Conservation (phyloP, 2,329 filamentous ascomycete genomes). For the Diaporthe sp. region DNA sequence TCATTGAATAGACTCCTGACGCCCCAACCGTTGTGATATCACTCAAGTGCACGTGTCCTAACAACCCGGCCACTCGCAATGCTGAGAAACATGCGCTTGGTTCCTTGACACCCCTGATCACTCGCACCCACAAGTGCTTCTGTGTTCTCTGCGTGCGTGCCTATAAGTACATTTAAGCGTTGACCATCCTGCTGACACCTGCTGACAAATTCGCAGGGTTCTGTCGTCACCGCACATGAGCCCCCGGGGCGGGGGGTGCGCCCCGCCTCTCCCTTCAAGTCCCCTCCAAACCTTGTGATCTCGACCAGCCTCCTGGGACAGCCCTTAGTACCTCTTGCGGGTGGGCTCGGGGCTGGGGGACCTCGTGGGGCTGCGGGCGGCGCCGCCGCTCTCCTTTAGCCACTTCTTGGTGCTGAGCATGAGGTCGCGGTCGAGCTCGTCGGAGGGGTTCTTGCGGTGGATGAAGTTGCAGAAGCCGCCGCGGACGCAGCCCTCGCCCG, state of each 20-base stretch:
- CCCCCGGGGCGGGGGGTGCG: not conserved
- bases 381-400: slow-evolving; percentile 86
- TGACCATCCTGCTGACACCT: not conserved
- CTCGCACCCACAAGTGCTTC: not conserved
- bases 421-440: slow-evolving; percentile 90
- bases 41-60: slow-evolving; percentile 12
- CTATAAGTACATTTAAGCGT: not conserved
- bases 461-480: slow-evolving; percentile 99
- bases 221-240: not conserved
- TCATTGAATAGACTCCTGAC: slow-evolving; percentile 34
- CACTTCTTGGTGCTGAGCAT: slow-evolving; percentile 95
- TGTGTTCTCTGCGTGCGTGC: not conserved
- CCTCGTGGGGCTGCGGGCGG: slow-evolving; percentile 84
- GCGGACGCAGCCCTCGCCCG: slow-evolving; percentile 93
- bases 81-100: slow-evolving; percentile 19
- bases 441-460: slow-evolving; percentile 92
- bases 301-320: not conserved
- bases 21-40: slow-evolving; percentile 32
- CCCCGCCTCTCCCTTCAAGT: not conserved
- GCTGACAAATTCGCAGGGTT: not conserved
- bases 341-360: slow-evolving; percentile 90
- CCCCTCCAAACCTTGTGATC: not conserved
- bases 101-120: not conserved
- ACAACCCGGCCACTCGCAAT: slow-evolving; percentile 1
- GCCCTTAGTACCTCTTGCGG: slow-evolving; percentile 74